These are phyloP conservation scores for Aspergillus ellipticus DNA, from an alignment of 495 filamentous ascomycete species.

Conservation along the genomic window DNA sequence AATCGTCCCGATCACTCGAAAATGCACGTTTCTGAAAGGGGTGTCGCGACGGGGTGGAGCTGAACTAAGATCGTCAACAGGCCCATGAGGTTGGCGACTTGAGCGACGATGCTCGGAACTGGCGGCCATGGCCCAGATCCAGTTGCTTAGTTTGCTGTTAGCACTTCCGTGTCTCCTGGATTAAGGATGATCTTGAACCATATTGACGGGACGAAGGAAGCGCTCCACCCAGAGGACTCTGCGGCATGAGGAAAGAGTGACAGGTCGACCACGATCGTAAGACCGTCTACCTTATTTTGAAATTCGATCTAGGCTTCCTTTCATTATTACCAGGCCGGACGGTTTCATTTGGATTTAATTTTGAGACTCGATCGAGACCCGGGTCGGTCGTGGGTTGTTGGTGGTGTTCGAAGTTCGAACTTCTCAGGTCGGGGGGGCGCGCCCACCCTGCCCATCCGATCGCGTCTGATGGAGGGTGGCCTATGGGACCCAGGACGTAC, in stretches of 20 bases:
- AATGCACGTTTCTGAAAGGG: constrained; percentile 19
- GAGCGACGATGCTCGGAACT: constrained; percentile 14
- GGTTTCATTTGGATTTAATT: not conserved
- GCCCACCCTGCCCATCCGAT: too few species aligned
- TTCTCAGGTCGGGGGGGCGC: too few species aligned
- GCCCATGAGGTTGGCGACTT: constrained; percentile 15
- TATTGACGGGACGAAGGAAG: constrained; percentile 18
- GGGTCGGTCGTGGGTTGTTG: too few species aligned
- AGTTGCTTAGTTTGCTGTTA: constrained; percentile 7
- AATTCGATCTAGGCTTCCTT: not conserved
- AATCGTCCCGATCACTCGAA: constrained; percentile 11
- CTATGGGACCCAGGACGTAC: too few species aligned
- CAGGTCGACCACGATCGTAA: not conserved
- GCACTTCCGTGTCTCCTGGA: constrained; percentile 5
- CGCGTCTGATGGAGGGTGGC: too few species aligned
- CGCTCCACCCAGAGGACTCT: constrained; percentile 6
- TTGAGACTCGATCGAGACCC: too few species aligned
- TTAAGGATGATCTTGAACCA: constrained; percentile 18
- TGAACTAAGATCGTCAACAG: constrained; percentile 23
- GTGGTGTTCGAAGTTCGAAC: too few species aligned
- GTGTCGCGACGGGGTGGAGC: constrained; percentile 13
- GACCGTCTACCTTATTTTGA: not conserved
- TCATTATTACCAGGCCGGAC: not conserved
- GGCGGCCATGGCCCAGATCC: constrained; percentile 13
- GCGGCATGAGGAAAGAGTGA: not conserved